Conservation (phyloP, 331 rosid genomes). For the Rosa hybrid region DNA sequence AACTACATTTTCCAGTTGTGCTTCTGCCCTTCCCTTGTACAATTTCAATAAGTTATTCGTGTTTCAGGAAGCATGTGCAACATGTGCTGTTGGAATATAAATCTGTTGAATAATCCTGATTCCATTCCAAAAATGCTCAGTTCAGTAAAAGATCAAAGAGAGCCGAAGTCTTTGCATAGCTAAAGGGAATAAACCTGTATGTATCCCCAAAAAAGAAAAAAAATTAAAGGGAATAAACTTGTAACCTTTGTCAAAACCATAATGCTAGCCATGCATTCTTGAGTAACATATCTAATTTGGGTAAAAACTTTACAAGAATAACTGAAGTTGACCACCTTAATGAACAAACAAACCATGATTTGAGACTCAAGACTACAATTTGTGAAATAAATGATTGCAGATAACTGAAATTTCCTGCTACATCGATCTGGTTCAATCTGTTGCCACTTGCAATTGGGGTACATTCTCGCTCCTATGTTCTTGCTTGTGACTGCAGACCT, state of each 20-base stretch:
- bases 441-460: not conserved
- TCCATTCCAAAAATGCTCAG: not conserved
- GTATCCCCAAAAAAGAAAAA: no score
- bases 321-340: not conserved
- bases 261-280: not conserved
- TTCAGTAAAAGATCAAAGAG: not conserved
- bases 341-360: not conserved
- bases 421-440: not conserved
- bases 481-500: slow-evolving; percentile 46
- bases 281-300: not conserved
- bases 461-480: slow-evolving; percentile 17
- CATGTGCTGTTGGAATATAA: no score
- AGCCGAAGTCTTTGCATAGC: not conserved
- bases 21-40: no score
- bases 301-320: not conserved
- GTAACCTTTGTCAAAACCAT: not conserved
- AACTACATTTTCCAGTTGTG: no score
- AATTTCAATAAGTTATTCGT: no score
- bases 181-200: not conserved
- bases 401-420: not conserved
- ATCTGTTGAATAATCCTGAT: no score
- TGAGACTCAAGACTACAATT: not conserved
- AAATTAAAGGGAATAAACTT: not conserved
- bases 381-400: not conserved
- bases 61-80: no score